A percentile compares a stretch with the other conserved stretches of the same genome.
Evolutionary conservation across 164 flowering plant species (phyloP).

Genomic region (Echeveria elegans): DNA sequence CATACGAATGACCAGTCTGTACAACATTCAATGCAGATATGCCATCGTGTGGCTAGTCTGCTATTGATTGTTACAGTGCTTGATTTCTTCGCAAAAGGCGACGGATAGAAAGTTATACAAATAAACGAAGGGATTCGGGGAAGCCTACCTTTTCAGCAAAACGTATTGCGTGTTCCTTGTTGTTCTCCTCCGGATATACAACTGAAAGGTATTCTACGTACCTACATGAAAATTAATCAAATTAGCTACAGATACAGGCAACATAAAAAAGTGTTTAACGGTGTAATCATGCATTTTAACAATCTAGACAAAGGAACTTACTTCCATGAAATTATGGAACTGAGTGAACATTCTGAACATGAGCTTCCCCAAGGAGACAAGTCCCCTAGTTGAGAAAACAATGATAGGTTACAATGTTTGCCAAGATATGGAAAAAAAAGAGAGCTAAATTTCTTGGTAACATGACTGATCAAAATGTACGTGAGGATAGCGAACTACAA

Average conservation of each 20-base stretch:
- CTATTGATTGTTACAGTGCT: constrained; percentile 3
- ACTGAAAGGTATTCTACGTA: constrained; percentile 91
- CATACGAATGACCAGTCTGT: constrained; percentile 83
- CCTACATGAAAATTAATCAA: constrained; percentile 23
- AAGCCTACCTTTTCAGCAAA: constrained; percentile 68
- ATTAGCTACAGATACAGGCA: not conserved
- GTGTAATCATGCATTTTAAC: not conserved
- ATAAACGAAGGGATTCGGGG: not conserved
- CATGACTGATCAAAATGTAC: no score
- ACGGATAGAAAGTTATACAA: not conserved
- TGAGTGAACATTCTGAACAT: constrained; percentile 99
- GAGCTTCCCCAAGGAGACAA: constrained; percentile 64
- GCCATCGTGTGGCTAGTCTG: constrained; percentile 77
- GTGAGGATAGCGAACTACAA: no score
- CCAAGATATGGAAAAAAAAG: no score
- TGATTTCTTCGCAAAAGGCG: not conserved
- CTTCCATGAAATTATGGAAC: constrained; percentile 99
- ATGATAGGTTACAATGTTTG: no score
- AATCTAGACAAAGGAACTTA: constrained; percentile 11
- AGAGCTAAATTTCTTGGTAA: no score
- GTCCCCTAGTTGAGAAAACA: no score
- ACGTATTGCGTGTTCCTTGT: constrained; percentile 50
- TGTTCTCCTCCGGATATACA: constrained; percentile 42
- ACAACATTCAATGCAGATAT: constrained; percentile 70
- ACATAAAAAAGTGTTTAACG: not conserved